Evolutionary conservation across 129 eudicot genomes (phyloP).

Genomic region (Flaveria sonorensis): DNA sequence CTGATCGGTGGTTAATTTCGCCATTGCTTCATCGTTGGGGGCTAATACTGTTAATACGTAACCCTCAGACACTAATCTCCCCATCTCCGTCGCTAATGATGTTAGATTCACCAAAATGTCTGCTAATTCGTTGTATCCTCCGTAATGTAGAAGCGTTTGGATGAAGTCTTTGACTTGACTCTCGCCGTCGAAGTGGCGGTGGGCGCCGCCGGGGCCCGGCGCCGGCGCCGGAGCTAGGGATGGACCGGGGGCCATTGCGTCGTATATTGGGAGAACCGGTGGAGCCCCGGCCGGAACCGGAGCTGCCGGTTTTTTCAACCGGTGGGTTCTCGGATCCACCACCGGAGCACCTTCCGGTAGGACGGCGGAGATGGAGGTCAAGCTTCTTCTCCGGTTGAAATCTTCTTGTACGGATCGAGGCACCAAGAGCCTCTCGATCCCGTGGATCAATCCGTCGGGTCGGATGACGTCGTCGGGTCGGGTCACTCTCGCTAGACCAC

Average conservation of each 20-base stretch:
- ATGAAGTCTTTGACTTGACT: conserved; percentile 83
- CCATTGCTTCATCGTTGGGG: conserved; percentile 45
- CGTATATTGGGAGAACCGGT: conserved; percentile 70
- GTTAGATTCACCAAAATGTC: conserved; percentile 87
- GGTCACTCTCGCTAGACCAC: conserved; percentile 52
- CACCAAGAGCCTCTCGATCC: conserved; percentile 68
- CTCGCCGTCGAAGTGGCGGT: conserved; percentile 82
- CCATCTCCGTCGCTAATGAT: conserved; percentile 88
- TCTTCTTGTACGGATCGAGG: conserved; percentile 85
- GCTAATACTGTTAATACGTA: conserved; percentile 82
- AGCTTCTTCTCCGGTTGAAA: conserved; percentile 69
- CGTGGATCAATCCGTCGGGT: conserved; percentile 90
- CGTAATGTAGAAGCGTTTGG: conserved; percentile 75
- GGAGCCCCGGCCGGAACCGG: conserved; percentile 70
- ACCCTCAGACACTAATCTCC: conserved; percentile 81
- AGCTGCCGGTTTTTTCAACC: conserved; percentile 45
- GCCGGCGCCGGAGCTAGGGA: conserved; percentile 96
- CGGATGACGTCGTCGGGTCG: conserved; percentile 65
- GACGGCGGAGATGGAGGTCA: conserved; percentile 81
- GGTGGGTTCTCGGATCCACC: conserved; percentile 78
- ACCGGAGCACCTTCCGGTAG: conserved; percentile 92
- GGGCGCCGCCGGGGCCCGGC: conserved; percentile 95
- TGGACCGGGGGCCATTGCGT: conserved; percentile 92
- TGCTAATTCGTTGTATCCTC: conserved; percentile 94
- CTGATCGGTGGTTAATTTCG: conserved; percentile 39